phyloP scores from a whole-genome alignment of 495 filamentous ascomycete species.

The Aspergillus leporis region DNA sequence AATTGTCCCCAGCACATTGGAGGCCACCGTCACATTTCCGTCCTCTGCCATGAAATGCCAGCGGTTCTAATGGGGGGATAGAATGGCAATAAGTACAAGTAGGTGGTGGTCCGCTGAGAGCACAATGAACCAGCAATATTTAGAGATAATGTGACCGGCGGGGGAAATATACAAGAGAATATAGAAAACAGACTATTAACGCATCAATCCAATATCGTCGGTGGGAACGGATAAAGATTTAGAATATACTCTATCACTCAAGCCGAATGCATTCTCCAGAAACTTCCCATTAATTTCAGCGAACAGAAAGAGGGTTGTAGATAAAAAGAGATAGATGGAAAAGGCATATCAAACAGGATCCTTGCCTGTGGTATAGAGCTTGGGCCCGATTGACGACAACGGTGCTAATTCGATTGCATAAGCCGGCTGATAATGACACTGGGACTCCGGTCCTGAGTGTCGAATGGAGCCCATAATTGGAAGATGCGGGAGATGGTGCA shows the following conservation, averaged over 20 bases:
- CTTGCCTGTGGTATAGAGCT: neutral
- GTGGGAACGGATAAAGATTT: no score
- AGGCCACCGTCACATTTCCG: constrained; percentile 44
- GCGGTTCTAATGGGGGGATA: neutral
- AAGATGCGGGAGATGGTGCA: constrained; percentile 5
- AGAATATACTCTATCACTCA: neutral
- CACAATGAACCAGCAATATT: neutral
- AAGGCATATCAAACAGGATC: neutral
- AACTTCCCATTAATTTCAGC: neutral
- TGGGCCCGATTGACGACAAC: neutral
- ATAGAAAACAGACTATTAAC: no score
- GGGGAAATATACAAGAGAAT: neutral
- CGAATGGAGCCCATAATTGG: constrained; percentile 3
- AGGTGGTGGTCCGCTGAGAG: neutral
- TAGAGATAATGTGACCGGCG: neutral
- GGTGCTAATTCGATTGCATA: neutral
- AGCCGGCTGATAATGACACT: neutral
- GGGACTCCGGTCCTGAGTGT: neutral
- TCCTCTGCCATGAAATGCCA: constrained; percentile 26
- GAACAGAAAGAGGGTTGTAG: neutral
- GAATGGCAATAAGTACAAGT: neutral
- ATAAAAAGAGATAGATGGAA: neutral
- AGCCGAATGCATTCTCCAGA: neutral
- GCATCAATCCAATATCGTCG: no score
- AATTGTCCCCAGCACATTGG: constrained; percentile 56